Percentiles rank a stretch among this genome's conserved stretches.
Conservation (phyloP, 768 basidiomycete genomes). For the Hypsizygus marmoreus region DNA sequence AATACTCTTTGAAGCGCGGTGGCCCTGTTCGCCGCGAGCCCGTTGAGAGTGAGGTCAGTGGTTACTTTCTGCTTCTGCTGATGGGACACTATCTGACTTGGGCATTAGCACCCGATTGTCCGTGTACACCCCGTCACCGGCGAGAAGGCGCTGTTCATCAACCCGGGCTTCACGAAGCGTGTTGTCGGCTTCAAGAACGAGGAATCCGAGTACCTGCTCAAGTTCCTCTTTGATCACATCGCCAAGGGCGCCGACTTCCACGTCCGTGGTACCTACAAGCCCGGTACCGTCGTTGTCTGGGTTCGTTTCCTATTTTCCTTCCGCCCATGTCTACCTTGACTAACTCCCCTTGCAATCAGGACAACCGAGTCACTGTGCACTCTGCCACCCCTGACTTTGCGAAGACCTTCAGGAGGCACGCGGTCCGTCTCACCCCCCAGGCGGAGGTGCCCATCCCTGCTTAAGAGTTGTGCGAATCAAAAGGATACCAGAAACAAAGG, state of each 20-base stretch:
- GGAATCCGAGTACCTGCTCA: slow-evolving; percentile 56
- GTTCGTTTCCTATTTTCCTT: slow-evolving; percentile 13
- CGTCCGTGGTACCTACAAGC: slow-evolving; percentile 48
- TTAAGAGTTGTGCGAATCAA: no score
- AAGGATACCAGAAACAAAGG: no score
- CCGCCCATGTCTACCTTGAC: neutral
- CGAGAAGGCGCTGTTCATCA: slow-evolving; percentile 63
- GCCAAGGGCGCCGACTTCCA: slow-evolving; percentile 53
- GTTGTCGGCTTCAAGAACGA: slow-evolving; percentile 59
- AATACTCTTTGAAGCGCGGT: slow-evolving; percentile 41
- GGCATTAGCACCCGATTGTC: slow-evolving; percentile 50
- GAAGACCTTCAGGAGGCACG: slow-evolving; percentile 36
- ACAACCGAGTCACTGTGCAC: slow-evolving; percentile 51
- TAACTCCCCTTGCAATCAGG: slow-evolving; percentile 23
- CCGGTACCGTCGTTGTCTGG: slow-evolving; percentile 61
- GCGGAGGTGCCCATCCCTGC: slow-evolving; percentile 51
- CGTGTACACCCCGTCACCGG: slow-evolving; percentile 62
- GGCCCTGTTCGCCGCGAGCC: slow-evolving; percentile 54
- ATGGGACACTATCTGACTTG: slow-evolving; percentile 1
- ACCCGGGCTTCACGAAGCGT: slow-evolving; percentile 53
- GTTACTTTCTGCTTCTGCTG: neutral
- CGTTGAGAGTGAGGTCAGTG: slow-evolving; percentile 42
- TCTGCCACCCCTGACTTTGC: slow-evolving; percentile 43
- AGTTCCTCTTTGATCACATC: slow-evolving; percentile 56
- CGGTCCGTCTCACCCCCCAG: slow-evolving; percentile 49